A percentile compares a stretch with the other conserved stretches of the same genome.
These are phyloP conservation scores for Globisporangium recalcitrans DNA, from an alignment of 352 stramenopile species.

Conservation along the genomic window DNA sequence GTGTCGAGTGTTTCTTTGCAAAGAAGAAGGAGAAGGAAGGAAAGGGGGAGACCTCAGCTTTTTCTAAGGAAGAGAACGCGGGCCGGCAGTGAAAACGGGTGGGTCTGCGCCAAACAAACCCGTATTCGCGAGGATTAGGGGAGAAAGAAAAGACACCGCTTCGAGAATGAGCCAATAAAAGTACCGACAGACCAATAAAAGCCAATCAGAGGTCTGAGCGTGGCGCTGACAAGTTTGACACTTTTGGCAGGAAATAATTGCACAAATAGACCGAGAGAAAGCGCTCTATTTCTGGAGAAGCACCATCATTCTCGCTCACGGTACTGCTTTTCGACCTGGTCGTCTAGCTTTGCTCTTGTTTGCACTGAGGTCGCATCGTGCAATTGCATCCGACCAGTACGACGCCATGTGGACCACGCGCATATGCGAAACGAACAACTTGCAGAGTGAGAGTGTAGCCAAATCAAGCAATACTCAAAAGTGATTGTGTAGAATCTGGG, in stretches of 20 bases:
- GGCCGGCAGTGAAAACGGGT: constrained; percentile 8
- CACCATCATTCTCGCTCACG: constrained; percentile 7
- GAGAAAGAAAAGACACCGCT: constrained; percentile 6
- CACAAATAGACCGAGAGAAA: background rate
- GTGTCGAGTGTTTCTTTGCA: background rate
- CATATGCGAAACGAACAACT: constrained; percentile 9
- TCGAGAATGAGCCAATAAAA: background rate
- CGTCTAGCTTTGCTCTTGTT: background rate
- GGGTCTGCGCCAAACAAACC: background rate
- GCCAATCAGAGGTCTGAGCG: constrained; percentile 10
- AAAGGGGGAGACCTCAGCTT: constrained; percentile 13
- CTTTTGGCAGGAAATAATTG: background rate
- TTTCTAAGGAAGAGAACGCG: constrained; percentile 4
- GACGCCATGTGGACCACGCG: constrained; percentile 4
- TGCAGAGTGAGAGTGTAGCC: constrained; percentile 5
- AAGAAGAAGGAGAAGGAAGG: constrained; percentile 19
- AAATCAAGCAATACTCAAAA: background rate
- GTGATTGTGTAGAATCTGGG: background rate
- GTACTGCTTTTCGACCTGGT: background rate
- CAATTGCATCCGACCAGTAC: background rate
- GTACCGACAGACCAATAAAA: background rate
- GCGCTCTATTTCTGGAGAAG: constrained; percentile 6
- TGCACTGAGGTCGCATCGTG: no score
- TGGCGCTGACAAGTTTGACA: constrained; percentile 5
- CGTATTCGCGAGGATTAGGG: background rate